phyloP scores from a whole-genome alignment of 176 grass and related monocot genomes.

The Canna indica region DNA sequence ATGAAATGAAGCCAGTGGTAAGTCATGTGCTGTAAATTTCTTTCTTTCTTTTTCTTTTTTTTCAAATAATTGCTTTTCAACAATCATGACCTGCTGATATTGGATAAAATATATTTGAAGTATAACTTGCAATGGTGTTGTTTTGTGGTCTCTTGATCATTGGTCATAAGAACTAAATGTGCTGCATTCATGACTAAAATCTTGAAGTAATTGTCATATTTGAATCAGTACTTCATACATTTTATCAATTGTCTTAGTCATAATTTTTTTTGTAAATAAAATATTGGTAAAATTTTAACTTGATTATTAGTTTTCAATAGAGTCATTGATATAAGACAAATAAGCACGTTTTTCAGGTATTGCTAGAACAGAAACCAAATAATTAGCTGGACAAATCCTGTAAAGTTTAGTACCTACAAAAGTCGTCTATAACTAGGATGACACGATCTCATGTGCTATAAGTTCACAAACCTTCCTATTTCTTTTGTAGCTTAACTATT shows the following conservation, averaged over 20 bases:
- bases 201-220: background rate
- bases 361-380: too few species aligned
- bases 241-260: background rate
- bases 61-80: background rate
- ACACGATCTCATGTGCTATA: background rate
- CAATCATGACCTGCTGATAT: background rate
- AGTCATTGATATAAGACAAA: too few species aligned
- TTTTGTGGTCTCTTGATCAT: background rate
- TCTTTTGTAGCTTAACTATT: background rate
- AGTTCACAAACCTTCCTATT: background rate
- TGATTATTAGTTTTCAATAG: background rate
- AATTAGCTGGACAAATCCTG: too few species aligned
- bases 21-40: background rate
- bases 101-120: background rate
- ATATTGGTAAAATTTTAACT: background rate
- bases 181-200: background rate
- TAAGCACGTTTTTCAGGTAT: too few species aligned
- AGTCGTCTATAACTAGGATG: background rate
- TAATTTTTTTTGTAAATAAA: background rate
- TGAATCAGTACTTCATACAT: background rate
- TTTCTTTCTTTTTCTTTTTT: background rate
- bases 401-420: background rate
- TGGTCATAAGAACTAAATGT: background rate
- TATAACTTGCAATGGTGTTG: background rate
- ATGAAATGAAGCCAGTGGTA: constrained; percentile 71